Base-by-base conservation (phyloP, 768 basidiomycete species). In the Phylloporus rhodoxanthus region DNA sequence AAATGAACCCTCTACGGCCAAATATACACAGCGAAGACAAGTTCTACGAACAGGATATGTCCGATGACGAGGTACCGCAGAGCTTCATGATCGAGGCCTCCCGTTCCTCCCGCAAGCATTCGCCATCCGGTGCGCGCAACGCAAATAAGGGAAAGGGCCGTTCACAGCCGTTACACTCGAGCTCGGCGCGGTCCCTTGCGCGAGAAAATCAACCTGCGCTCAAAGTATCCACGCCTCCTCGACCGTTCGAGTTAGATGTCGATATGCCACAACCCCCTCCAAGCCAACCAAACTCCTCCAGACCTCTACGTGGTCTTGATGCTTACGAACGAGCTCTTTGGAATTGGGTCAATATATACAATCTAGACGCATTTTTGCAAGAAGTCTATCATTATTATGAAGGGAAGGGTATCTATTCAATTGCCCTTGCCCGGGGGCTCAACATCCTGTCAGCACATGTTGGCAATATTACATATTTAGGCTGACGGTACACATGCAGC, bases 271-370 rank as follows among this genome's bases (percentile, higher is more conserved):
- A 47, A 19, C 43, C 55, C 8, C 55, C 55, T 19, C 58, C 61
- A 37, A 59, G 58, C 48, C 60, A 50, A 10, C 56, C 57, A 19
- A 19, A 50, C 23, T 58, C 58, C 37, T 59, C 69, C 17, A 80
- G 72, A 52, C 74, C 70, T 37, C 79, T 83, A 76, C 77, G 81
- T 44, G 86, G 89, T 8, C 65, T 92, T 39, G 87, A 92, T 60
- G 81, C 82, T 11, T 84, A 89, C 61, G 93, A 99, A 67, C 84
- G 83, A 51, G 96, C 96, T 1, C 68, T 98, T 42, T 99, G 96
- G 96, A 87, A 89, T 50, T 99, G 96, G 96, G 92, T 97, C 51
- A 99, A 99, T 64, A 92, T 98, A 11, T 91, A 92, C 64, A 97
- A 99, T 64, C 77, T 99, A 33, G 96, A 99, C 61, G 84, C 83